These are phyloP conservation scores for Daedaleopsis sinensis DNA, from an alignment of 768 basidiomycete genomes.

Conservation along the genomic window DNA sequence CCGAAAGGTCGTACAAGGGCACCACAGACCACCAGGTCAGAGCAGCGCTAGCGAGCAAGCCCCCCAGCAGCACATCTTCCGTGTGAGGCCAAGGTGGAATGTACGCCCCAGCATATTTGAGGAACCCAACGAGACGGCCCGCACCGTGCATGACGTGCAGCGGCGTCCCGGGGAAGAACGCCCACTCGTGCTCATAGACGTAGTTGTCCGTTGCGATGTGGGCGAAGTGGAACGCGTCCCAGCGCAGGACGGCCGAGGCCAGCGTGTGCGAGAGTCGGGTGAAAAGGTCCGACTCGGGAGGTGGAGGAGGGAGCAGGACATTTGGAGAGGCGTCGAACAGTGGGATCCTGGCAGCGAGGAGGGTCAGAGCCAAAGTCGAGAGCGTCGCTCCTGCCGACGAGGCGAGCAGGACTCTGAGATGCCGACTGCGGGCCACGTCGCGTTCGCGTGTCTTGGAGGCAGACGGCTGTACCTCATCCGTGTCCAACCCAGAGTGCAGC, in stretches of 20 bases:
- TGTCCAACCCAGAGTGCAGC: no score
- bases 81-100: neutral
- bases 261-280: conserved; percentile 3
- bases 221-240: conserved; percentile 87
- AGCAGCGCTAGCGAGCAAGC: conserved; percentile 38
- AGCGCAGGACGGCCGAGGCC: conserved; percentile 57
- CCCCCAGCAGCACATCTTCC: conserved; percentile 34
- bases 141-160: conserved; percentile 45
- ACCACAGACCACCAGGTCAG: conserved; percentile 36
- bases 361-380: conserved; percentile 12
- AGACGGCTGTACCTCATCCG: no score
- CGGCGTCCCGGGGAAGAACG: conserved; percentile 79
- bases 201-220: conserved; percentile 64
- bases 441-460: no score
- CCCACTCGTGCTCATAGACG: conserved; percentile 80
- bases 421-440: neutral
- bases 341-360: conserved; percentile 19
- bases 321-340: conserved; percentile 33
- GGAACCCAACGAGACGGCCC: neutral
- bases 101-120: no score
- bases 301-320: conserved; percentile 9
- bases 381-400: conserved; percentile 1
- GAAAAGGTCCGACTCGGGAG: conserved; percentile 1
- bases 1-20: conserved; percentile 60
- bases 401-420: neutral